phyloP scores from a whole-genome alignment of 768 basidiomycete genomes.

The Amanita molliuscula region DNA sequence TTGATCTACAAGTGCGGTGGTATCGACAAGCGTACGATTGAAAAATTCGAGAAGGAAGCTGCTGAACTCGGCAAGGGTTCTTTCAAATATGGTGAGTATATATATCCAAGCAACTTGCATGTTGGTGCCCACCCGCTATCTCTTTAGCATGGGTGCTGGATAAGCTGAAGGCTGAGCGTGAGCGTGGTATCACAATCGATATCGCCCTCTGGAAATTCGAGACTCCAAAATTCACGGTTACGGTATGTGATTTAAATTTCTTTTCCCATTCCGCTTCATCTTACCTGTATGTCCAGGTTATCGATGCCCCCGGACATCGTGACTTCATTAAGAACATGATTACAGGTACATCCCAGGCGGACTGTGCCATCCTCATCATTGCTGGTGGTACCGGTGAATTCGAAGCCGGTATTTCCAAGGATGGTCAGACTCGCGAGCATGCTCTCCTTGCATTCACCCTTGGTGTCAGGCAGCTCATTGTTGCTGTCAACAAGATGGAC shows the following conservation, averaged over 20 bases:
- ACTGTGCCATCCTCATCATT: slow-evolving; percentile 99
- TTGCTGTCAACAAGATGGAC: slow-evolving; percentile 99
- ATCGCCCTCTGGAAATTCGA: slow-evolving; percentile 99
- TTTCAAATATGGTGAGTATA: slow-evolving; percentile 83
- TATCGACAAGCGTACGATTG: slow-evolving; percentile 99
- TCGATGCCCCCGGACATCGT: slow-evolving; percentile 99
- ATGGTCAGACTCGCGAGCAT: slow-evolving; percentile 99
- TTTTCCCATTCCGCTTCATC: slow-evolving; percentile 12
- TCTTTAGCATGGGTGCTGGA: slow-evolving; percentile 95
- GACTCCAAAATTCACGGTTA: slow-evolving; percentile 93
- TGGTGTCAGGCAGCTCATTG: slow-evolving; percentile 99
- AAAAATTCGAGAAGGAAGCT: slow-evolving; percentile 99
- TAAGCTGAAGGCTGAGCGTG: slow-evolving; percentile 99
- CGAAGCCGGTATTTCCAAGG: slow-evolving; percentile 99
- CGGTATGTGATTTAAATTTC: slow-evolving; percentile 39
- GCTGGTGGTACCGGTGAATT: slow-evolving; percentile 99
- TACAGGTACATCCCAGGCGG: slow-evolving; percentile 99
- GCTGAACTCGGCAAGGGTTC: slow-evolving; percentile 99
- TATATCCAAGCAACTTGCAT: slow-evolving; percentile 5
- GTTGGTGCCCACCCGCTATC: slow-evolving; percentile 15
- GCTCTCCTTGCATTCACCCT: slow-evolving; percentile 99
- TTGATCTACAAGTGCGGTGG: slow-evolving; percentile 99
- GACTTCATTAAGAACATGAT: slow-evolving; percentile 99
- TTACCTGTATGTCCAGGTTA: slow-evolving; percentile 46
- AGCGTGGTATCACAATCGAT: slow-evolving; percentile 99